Base-by-base conservation (phyloP, 768 basidiomycete genomes). In the Aureoboletus auriporus region DNA sequence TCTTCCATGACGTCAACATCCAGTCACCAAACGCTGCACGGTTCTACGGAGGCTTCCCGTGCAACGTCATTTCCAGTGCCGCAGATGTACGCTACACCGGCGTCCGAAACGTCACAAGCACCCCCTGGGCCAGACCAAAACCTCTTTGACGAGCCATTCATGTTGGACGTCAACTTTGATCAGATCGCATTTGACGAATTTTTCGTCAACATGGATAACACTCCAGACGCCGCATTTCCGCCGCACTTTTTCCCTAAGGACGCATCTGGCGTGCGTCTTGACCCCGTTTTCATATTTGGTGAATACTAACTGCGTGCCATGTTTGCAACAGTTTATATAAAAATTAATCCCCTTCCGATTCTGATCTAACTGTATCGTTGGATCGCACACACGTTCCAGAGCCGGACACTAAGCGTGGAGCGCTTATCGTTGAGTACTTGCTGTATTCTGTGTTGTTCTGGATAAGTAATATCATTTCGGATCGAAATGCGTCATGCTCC, bases 221-320 rank as follows among this genome's bases (percentile, higher is more conserved):
- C 39, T 23, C 20, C 36, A 5, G 44, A 61, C 38, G 54, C 59
- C 2, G 58, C 68, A 20, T 48, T 47, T 33, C 16, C 62, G 2
- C 57, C 68, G 4, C 48, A 62, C 20, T 67, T 64, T 51, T 67
- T 61, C 46, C 54, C 68, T 7, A 42, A 54, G 14, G 67, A 68
- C 20, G 49, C 68, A 6, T 13, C 42, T 14, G 20, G 45, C 9
- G 70, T 65, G 55, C 62, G 70, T 68, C 27, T 31, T 46, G 8
- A 36, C 39, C 3, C 20, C 20, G 20, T 31, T 7, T 44, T 17
- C 3, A 8, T 6, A 20, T 27, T 39, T 44, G 39, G 16, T 50
- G 27, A 26, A 31, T 35, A 39, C 57, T 63, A 40, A 62, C 20
- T 23, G 20, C 20, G 20, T 23, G 20, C 35, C 14, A 16, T 6